These are phyloP conservation scores for Tuber umbilicatum DNA, from an alignment of 495 filamentous ascomycete species.

Conservation along the genomic window DNA sequence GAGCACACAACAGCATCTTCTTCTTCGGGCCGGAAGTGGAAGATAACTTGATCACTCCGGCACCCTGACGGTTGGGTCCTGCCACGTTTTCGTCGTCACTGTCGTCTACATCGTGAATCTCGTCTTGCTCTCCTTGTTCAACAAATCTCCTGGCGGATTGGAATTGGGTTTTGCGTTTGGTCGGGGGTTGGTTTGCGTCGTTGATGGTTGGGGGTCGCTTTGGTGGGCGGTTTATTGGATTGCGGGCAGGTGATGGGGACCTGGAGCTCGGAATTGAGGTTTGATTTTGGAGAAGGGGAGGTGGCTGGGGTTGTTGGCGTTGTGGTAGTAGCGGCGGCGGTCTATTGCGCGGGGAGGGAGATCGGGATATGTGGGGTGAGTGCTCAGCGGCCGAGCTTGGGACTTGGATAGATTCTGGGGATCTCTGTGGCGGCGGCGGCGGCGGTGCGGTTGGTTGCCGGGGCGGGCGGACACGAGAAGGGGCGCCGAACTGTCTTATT, in stretches of 20 bases:
- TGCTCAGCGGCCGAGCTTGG: neutral
- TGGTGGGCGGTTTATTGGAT: neutral
- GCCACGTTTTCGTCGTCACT: neutral
- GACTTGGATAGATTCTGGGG: neutral
- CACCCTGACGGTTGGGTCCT: neutral
- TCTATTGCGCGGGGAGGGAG: neutral
- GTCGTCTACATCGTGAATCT: neutral
- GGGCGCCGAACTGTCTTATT: neutral
- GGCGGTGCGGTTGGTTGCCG: neutral
- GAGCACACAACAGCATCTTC: constrained; percentile 1
- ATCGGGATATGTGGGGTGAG: neutral
- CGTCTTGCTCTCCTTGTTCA: neutral
- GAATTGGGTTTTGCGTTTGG: neutral
- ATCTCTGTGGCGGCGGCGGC: neutral
- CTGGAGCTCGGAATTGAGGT: neutral
- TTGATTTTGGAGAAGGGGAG: neutral
- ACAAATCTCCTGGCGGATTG: neutral
- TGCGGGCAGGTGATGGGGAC: neutral
- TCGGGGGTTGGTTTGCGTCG: neutral
- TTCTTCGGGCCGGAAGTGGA: neutral
- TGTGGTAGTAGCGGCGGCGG: too few relatives aligned
- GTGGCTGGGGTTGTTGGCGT: too few relatives aligned
- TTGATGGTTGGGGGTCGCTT: neutral
- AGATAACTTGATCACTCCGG: neutral
- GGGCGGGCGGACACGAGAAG: neutral